Evolutionary conservation across 768 basidiomycete species (phyloP).

Genomic region (Mycena vitilis): DNA sequence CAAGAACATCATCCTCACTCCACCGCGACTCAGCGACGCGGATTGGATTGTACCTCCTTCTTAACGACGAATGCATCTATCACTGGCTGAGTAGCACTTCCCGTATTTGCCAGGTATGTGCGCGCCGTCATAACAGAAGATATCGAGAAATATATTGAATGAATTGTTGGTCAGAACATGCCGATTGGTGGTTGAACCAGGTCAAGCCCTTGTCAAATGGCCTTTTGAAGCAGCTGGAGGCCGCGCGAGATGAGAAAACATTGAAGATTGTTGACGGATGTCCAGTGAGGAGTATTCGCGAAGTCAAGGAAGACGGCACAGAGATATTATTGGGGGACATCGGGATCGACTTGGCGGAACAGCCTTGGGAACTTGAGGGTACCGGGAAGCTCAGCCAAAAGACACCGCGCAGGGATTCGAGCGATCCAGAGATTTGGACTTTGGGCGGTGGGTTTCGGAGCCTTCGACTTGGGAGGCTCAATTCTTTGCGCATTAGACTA

Average conservation of each 20-base stretch:
- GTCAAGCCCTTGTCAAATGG: constrained; percentile 45
- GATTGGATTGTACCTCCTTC: constrained; percentile 45
- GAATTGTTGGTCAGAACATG: constrained; percentile 46
- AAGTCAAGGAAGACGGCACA: constrained; percentile 66
- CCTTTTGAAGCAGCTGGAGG: constrained; percentile 39
- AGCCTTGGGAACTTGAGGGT: constrained; percentile 45
- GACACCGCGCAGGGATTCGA: constrained; percentile 45
- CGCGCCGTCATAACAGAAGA: no score
- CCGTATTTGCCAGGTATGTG: constrained; percentile 59
- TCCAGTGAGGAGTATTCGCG: constrained; percentile 64
- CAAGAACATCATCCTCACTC: constrained; percentile 68
- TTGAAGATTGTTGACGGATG: constrained; percentile 53
- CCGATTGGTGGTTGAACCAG: constrained; percentile 42
- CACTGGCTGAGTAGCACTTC: constrained; percentile 58
- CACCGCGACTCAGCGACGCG: constrained; percentile 62
- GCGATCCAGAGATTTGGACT: constrained; percentile 71
- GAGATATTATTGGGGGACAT: constrained; percentile 67
- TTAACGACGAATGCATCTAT: constrained; percentile 65
- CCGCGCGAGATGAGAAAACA: constrained; percentile 30
- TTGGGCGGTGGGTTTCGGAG: constrained; percentile 61
- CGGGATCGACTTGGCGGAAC: constrained; percentile 42
- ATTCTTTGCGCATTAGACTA: constrained; percentile 61
- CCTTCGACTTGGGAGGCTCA: background rate
- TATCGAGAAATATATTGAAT: no score
- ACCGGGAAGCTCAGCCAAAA: constrained; percentile 51